Evolutionary conservation across 352 stramenopile species (phyloP).

Genomic region (Halophytophthora polymorphica): DNA sequence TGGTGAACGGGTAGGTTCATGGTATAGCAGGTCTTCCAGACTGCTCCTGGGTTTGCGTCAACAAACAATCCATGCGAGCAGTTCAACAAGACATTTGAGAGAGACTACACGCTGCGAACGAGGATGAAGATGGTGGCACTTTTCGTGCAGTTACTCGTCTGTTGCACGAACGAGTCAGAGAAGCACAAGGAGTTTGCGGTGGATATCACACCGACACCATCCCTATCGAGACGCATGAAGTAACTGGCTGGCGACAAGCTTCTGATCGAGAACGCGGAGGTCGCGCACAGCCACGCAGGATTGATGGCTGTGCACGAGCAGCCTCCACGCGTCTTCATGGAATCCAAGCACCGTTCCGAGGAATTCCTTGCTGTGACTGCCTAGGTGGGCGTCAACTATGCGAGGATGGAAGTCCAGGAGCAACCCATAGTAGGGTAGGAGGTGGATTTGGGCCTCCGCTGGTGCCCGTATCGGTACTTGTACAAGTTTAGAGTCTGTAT

Average conservation of each 20-base stretch:
- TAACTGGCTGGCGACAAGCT: no score
- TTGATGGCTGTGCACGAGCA: no score
- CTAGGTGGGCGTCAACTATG: neutral
- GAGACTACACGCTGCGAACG: neutral
- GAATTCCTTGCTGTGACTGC: neutral
- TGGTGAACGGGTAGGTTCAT: no score
- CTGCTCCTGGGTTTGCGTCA: neutral
- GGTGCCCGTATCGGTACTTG: slow-evolving; percentile 3
- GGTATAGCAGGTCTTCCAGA: neutral
- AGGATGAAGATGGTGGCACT: neutral
- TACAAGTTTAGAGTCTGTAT: slow-evolving; percentile 2
- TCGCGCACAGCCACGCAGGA: no score
- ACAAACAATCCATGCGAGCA: slow-evolving; percentile 1
- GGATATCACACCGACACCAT: no score
- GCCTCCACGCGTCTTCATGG: neutral
- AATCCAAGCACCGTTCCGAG: slow-evolving; percentile 1
- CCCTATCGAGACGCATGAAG: no score
- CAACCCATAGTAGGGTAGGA: neutral
- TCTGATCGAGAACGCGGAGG: no score
- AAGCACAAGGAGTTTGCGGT: no score
- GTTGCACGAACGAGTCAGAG: neutral
- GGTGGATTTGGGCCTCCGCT: neutral
- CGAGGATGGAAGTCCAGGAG: neutral
- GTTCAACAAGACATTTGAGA: neutral
- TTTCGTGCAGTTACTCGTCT: neutral